Base-by-base conservation (phyloP, 2,329 filamentous ascomycete genomes). In the Colletotrichum truncatum region DNA sequence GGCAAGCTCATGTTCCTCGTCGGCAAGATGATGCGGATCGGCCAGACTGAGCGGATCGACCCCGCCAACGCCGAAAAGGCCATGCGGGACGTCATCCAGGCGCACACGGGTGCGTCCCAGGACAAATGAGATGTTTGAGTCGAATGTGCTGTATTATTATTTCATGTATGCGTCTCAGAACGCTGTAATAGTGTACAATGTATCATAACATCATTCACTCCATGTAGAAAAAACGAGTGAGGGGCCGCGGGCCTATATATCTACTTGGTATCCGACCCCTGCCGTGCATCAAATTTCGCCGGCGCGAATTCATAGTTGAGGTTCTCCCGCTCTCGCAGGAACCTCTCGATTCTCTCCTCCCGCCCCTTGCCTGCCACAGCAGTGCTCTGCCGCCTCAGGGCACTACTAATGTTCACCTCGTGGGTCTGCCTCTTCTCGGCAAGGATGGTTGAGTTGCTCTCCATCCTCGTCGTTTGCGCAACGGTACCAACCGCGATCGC, bases 281-380 rank as follows among this genome's bases (percentile, higher is more conserved):
- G 26, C 36, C 58, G 39, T 4, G 39, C 45, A 10, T 64, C 66
- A 12, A 67, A 32, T 43, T 43, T 64, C 45, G 39, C 32, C 21
- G 78, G 75, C 53, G 68, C 65, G 46, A 75, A 80, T 1, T 73
- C 71, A 58, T 73, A 80, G 10, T 72, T 59, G 14, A 75, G 45
- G 36, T 79, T 80, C 69, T 96, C 91, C 69, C 93, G 84, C 64
- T 92, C 88, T 72, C 88, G 87, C 64, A 98, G 70, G 73, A 98
- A 98, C 58, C 81, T 88, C 70, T 93, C 87, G 38, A 98, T 90
- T 55, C 93, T 85, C 72, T 89, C 88, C 67, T 92, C 85, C 57
- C 86, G 83, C 72, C 78, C 80, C 74, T 85, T 75, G 36, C 84
- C 79, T 53, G 84, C 82, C 66, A 84, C 80, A 59, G 87, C 81